Evolutionary conservation across 2,329 filamentous ascomycete species (phyloP).

Genomic region (Westerdykella ornata): DNA sequence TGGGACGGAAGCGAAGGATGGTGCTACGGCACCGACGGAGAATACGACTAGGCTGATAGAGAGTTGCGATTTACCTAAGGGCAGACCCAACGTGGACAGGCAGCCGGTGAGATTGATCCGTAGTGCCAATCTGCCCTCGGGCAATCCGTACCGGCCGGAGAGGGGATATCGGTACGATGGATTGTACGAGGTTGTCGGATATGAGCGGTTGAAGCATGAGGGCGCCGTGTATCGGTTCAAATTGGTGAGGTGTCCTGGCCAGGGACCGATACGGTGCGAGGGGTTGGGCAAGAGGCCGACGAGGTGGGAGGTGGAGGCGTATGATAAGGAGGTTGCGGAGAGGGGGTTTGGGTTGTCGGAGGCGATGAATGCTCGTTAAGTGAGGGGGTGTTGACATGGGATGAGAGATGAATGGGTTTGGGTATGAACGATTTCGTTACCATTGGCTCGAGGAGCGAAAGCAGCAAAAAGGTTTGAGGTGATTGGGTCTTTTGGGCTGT

Average conservation of each 20-base stretch:
- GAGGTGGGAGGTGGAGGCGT: too few relatives aligned
- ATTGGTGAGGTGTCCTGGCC: slow-evolving; percentile 39
- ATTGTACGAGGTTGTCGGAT: slow-evolving; percentile 44
- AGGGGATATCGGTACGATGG: slow-evolving; percentile 54
- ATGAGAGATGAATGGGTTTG: too few relatives aligned
- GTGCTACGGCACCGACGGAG: slow-evolving; percentile 19
- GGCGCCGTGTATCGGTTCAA: slow-evolving; percentile 46
- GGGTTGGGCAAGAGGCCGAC: too few relatives aligned
- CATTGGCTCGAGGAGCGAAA: too few relatives aligned
- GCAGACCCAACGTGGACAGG: slow-evolving; percentile 8
- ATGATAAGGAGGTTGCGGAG: too few relatives aligned
- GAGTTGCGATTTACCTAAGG: slow-evolving; percentile 36
- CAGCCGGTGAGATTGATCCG: slow-evolving; percentile 49
- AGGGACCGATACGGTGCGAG: slow-evolving; percentile 42
- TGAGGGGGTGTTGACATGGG: too few relatives aligned
- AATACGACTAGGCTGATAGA: slow-evolving; percentile 42
- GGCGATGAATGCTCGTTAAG: too few relatives aligned
- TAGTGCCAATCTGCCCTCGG: slow-evolving; percentile 33
- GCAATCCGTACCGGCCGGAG: slow-evolving; percentile 41
- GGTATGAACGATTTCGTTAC: too few relatives aligned
- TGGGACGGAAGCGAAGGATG: slow-evolving; percentile 42
- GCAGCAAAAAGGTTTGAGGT: too few relatives aligned
- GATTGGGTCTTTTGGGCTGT: too few relatives aligned
- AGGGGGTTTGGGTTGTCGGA: too few relatives aligned
- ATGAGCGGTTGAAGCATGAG: slow-evolving; percentile 35